Evolutionary conservation across 345 rosid species (phyloP).

Genomic region (Eucalyptus polyanthemos): DNA sequence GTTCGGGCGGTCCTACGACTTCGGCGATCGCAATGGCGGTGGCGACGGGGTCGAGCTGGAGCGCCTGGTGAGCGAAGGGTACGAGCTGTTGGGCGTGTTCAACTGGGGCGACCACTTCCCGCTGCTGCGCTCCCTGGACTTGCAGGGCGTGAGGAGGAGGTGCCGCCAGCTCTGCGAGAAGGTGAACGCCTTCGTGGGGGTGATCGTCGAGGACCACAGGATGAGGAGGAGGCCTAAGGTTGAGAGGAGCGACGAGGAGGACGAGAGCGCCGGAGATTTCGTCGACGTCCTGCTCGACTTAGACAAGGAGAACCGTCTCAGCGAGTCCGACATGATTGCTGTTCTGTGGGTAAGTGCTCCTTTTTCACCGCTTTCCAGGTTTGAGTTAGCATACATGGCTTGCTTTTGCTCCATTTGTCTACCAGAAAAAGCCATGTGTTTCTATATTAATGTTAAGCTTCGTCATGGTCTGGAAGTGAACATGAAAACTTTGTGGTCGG

Average conservation of each 20-base stretch:
- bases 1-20: slow-evolving; percentile 57
- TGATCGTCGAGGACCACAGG: slow-evolving; percentile 51
- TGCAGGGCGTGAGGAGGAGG: slow-evolving; percentile 70
- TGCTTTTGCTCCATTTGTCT: background rate
- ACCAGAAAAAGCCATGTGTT: background rate
- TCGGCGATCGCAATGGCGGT: background rate
- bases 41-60: slow-evolving; percentile 19
- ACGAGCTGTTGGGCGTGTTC: slow-evolving; percentile 49
- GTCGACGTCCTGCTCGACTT: slow-evolving; percentile 69
- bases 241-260: background rate
- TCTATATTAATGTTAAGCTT: background rate
- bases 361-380: background rate
- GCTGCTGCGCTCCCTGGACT: slow-evolving; percentile 47
- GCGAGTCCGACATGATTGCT: no score
- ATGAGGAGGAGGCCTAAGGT: background rate
- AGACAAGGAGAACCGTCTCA: slow-evolving; percentile 39
- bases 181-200: slow-evolving; percentile 51
- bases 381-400: no score
- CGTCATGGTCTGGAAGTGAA: background rate
- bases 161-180: slow-evolving; percentile 33
- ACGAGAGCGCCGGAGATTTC: slow-evolving; percentile 25
- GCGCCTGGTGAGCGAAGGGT: slow-evolving; percentile 61
- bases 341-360: slow-evolving; percentile 52
- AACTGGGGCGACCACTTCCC: slow-evolving; percentile 91
- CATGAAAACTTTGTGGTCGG: background rate